Percentiles rank a stretch among this genome's conserved stretches.
Conservation (phyloP, 495 filamentous ascomycete genomes). For the Penicillium dipodomyicola region DNA sequence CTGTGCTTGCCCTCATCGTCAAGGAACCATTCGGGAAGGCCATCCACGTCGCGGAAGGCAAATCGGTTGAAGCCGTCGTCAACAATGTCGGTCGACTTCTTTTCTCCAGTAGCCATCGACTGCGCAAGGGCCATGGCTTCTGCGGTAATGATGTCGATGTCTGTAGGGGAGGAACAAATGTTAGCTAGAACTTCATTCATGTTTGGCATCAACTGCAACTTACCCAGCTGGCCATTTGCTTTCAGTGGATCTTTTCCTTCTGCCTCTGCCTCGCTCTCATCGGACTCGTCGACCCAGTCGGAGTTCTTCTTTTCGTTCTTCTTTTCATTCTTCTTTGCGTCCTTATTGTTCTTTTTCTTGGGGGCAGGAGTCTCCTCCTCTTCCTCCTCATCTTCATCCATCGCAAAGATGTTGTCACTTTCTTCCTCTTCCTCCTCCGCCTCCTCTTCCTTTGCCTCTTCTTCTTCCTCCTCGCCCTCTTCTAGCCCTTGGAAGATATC, state of each 20-base stretch:
- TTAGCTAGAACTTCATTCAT: slow-evolving; percentile 27
- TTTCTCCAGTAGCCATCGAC: slow-evolving; percentile 80
- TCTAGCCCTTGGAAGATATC: slow-evolving; percentile 87
- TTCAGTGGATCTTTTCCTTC: slow-evolving; percentile 62
- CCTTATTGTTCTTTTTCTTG: slow-evolving; percentile 17
- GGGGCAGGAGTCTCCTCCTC: slow-evolving; percentile 8
- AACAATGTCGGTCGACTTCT: slow-evolving; percentile 68
- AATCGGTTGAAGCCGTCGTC: slow-evolving; percentile 94
- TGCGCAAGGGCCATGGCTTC: slow-evolving; percentile 99
- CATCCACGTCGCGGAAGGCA: slow-evolving; percentile 85
- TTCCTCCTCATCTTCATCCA: slow-evolving; percentile 22
- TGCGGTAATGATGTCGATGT: slow-evolving; percentile 97
- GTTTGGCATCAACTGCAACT: slow-evolving; percentile 22
- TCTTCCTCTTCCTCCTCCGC: slow-evolving; percentile 47
- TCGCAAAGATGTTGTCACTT: slow-evolving; percentile 32
- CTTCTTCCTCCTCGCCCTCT: slow-evolving; percentile 47
- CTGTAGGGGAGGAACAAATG: slow-evolving; percentile 37
- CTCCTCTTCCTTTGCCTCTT: slow-evolving; percentile 36
- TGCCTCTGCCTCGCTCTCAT: slow-evolving; percentile 57
- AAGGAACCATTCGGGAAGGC: slow-evolving; percentile 96
- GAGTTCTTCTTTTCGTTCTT: slow-evolving; percentile 40
- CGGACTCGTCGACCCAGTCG: slow-evolving; percentile 50
- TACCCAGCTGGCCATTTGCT: slow-evolving; percentile 68
- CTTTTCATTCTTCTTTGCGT: slow-evolving; percentile 25
- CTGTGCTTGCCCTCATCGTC: slow-evolving; percentile 87